Evolutionary conservation across 371 early-diverging fungal species (phyloP), one percentile per base, ranked within the genome.

Genomic region (Mucor indicus): DNA sequence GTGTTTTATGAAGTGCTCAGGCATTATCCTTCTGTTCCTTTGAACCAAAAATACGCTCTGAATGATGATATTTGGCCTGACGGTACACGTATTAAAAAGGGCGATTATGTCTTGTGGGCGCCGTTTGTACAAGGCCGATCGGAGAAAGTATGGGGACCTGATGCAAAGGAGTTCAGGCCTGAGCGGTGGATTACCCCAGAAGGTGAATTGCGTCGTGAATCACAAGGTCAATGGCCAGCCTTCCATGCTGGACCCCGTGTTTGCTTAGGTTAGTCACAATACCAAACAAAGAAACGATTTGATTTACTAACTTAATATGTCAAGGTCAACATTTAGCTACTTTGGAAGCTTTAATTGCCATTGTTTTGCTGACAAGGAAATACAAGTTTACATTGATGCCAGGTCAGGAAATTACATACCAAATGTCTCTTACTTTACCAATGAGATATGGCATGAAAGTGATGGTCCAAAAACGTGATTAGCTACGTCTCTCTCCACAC

Each of bases 241-340:
- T 85, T 86, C 61, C 82, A 85, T 45, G 84, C 81, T 8, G 88
- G 89, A 0, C 87, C 89, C 1, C 72, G 89, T 21, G 72, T 83
- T 16, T 89, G 87, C 46, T 61, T 87, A 20, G 85, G 68, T 20
- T 17, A 4, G 11, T n/a, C n/a, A n/a, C n/a, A n/a, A n/a, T n/a
- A n/a, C n/a, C n/a, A n/a, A n/a, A n/a, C n/a, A n/a, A 27, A 27
- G 11, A 27, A 27, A 27, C 5, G 11, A 27, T 7, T 7, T 7
- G 11, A 27, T 20, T 37, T 6, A 37, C 20, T 20, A 15, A 7
- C 11, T 7, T 27, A 7, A 5, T 37, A 5, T 37, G 12, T 37
- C 6, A 24, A 39, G 50, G 50, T 4, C 79, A 81, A 55, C 64
- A 72, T 10, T 64, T 81, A 22, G 81, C 81, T 0, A 79, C 76